Conservation (phyloP, 2,329 filamentous ascomycete species). For the Macrophomina phaseolina region DNA sequence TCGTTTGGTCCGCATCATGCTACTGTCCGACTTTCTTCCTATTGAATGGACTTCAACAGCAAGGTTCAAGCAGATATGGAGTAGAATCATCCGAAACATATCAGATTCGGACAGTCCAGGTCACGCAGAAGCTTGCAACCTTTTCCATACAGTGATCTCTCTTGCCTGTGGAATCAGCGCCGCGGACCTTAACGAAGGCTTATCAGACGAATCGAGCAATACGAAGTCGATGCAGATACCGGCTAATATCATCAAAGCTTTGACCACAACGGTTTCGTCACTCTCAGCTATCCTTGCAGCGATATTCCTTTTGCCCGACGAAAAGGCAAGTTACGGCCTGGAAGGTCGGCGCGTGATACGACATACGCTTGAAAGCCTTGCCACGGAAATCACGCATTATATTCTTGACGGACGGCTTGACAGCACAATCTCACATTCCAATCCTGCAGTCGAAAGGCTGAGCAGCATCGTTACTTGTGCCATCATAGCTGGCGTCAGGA, state of each 20-base stretch:
- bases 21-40: constrained; percentile 42
- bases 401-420: background rate
- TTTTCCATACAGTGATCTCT: constrained; percentile 39
- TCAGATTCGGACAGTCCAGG: constrained; percentile 38
- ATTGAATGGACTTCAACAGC: constrained; percentile 47
- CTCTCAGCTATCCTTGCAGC: constrained; percentile 13
- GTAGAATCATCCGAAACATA: constrained; percentile 40
- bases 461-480: constrained; percentile 15
- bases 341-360: constrained; percentile 31
- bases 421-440: background rate
- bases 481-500: background rate
- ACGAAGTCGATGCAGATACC: constrained; percentile 37
- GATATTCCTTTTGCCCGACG: constrained; percentile 32
- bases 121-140: constrained; percentile 35
- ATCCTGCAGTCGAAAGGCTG: constrained; percentile 3
- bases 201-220: constrained; percentile 25
- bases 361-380: background rate
- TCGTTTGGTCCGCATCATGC: constrained; percentile 41
- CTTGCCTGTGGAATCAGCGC: constrained; percentile 38
- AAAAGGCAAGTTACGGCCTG: constrained; percentile 36
- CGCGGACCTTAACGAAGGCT: constrained; percentile 33
- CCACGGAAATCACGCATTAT: background rate
- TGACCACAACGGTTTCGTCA: constrained; percentile 16
- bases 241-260: constrained; percentile 39
- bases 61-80: constrained; percentile 43